Conservation (phyloP, 2,329 filamentous ascomycete species). For the Diaporthe vexans region DNA sequence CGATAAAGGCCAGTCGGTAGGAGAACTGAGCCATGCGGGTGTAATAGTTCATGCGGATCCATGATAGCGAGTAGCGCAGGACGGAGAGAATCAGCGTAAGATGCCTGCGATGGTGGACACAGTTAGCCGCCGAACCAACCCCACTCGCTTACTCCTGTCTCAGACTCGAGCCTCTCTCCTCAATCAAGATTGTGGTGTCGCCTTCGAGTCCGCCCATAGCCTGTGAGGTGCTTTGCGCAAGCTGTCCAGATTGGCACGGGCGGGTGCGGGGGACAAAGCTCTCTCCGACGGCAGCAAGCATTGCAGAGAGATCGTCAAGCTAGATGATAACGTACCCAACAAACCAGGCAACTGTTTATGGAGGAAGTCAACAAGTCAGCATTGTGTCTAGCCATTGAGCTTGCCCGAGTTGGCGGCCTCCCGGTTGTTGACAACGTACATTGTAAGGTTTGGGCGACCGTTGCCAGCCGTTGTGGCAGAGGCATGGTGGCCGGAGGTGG, state of each 20-base stretch:
- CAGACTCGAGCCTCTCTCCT: slow-evolving; percentile 13
- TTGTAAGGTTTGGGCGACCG: slow-evolving; percentile 90
- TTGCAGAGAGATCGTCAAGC: slow-evolving; percentile 36
- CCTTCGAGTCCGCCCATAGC: not conserved
- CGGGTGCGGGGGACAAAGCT: slow-evolving; percentile 3
- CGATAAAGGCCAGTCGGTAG: slow-evolving; percentile 91
- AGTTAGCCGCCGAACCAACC: slow-evolving; percentile 32
- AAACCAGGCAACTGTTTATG: slow-evolving; percentile 79
- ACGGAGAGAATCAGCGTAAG: slow-evolving; percentile 87
- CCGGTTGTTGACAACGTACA: slow-evolving; percentile 71
- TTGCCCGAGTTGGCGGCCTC: not conserved
- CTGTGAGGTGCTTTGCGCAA: not conserved
- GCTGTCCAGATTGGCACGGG: not conserved
- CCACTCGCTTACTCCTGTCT: slow-evolving; percentile 35
- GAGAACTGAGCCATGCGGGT: slow-evolving; percentile 82
- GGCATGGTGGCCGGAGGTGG: slow-evolving; percentile 79
- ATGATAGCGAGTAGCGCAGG: slow-evolving; percentile 86
- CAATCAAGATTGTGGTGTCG: not conserved
- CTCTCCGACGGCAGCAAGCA: slow-evolving; percentile 39
- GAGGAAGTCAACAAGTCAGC: slow-evolving; percentile 53
- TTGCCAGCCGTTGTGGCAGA: slow-evolving; percentile 80
- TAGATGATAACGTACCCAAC: slow-evolving; percentile 73
- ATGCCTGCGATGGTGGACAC: slow-evolving; percentile 70
- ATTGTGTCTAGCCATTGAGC: slow-evolving; percentile 43
- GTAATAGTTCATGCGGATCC: slow-evolving; percentile 90